phyloP scores from a whole-genome alignment of 331 rosid species.

The Ulmus americana region DNA sequence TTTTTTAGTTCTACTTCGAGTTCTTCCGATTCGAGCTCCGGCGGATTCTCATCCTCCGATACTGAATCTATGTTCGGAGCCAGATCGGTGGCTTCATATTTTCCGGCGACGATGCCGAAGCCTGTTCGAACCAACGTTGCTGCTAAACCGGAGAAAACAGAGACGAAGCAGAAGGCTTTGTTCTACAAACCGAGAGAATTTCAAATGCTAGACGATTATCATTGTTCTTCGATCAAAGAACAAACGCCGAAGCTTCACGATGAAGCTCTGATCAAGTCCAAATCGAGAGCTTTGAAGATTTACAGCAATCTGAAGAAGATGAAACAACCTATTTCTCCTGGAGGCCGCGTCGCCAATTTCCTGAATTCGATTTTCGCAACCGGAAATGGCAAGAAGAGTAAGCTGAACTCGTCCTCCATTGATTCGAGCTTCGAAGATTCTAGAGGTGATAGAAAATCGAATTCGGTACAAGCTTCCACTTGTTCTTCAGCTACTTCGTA shows the following conservation, averaged over 20 bases:
- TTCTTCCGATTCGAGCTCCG: conserved; percentile 82
- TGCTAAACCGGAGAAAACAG: conserved; percentile 28
- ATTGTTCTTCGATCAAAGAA: conserved; percentile 8
- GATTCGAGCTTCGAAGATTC: conserved; percentile 19
- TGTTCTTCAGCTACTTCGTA: conserved; percentile 80
- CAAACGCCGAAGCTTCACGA: conserved; percentile 15
- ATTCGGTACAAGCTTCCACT: conserved; percentile 34
- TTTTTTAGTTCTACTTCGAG: conserved; percentile 65
- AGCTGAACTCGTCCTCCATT: conserved; percentile 10
- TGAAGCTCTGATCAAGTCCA: conserved; percentile 44
- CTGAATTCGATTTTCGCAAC: conserved; percentile 54
- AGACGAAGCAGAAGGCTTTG: conserved; percentile 34
- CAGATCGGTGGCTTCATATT: conserved; percentile 39
- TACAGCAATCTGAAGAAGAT: conserved; percentile 72
- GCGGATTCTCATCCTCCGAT: conserved; percentile 71
- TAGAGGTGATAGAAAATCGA: conserved; percentile 24
- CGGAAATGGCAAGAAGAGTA: conserved; percentile 35
- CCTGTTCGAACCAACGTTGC: conserved; percentile 38
- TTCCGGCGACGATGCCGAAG: conserved; percentile 47
- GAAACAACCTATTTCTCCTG: conserved; percentile 88
- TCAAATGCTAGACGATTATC: conserved; percentile 23
- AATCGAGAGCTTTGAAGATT: conserved; percentile 67
- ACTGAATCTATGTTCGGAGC: conserved; percentile 50
- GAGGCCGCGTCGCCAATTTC: conserved; percentile 61
- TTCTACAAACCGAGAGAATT: conserved; percentile 26